These are phyloP conservation scores for Chytridiales sp. DNA, from an alignment of 371 early-diverging fungal species.

Conservation along the genomic window DNA sequence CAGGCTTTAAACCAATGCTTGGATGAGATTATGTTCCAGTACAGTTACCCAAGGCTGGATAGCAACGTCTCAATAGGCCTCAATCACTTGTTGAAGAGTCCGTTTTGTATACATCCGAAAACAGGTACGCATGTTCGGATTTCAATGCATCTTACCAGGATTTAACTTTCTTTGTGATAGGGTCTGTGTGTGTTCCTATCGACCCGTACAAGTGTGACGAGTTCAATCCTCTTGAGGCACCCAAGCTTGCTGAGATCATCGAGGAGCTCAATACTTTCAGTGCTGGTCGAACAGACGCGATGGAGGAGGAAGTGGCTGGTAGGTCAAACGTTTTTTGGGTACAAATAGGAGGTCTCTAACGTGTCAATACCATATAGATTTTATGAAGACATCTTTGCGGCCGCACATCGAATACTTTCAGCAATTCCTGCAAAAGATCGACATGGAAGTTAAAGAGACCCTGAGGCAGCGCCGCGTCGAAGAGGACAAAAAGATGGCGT, in stretches of 20 bases:
- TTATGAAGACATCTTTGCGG: conserved; percentile 61
- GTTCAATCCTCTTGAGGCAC: conserved; percentile 81
- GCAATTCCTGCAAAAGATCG: conserved; percentile 59
- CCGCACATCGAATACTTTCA: conserved; percentile 67
- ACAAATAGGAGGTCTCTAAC: neutral
- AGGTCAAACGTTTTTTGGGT: neutral
- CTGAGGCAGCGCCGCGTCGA: conserved; percentile 25
- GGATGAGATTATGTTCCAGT: conserved; percentile 83
- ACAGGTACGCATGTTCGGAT: conserved; percentile 49
- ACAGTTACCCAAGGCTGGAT: conserved; percentile 93
- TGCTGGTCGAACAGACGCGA: neutral
- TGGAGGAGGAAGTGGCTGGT: neutral
- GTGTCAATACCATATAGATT: conserved; percentile 37
- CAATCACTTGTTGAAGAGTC: conserved; percentile 98
- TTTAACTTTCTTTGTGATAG: conserved; percentile 37
- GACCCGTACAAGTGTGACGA: conserved; percentile 66
- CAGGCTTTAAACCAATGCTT: conserved; percentile 32
- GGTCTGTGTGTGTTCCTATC: conserved; percentile 91
- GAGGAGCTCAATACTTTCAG: conserved; percentile 51
- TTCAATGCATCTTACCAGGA: neutral
- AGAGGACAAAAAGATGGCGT: conserved; percentile 30
- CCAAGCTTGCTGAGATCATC: conserved; percentile 66
- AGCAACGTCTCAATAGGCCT: conserved; percentile 86
- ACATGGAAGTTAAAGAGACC: conserved; percentile 37
- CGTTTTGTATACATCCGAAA: conserved; percentile 98